Percentiles rank a stretch among this genome's conserved stretches.
Conservation (phyloP, 1,284 basidiomycete species). For the Ustilago crameri region DNA sequence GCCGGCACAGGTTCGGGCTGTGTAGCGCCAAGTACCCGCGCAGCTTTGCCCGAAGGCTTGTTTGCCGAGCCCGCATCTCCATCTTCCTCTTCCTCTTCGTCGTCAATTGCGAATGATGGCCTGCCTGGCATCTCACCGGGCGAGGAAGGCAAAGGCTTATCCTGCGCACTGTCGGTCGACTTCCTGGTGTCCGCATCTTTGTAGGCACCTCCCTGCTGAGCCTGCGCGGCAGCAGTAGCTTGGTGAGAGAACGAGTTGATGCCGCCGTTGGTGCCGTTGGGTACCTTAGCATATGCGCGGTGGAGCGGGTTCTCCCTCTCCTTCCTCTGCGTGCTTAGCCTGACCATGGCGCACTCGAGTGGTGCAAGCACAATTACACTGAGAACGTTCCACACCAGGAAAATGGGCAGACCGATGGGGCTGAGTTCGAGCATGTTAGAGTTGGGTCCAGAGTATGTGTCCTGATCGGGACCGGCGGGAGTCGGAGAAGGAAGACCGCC, state of each 20-base stretch:
- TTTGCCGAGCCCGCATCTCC: slow-evolving; percentile 13
- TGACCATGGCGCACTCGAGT: slow-evolving; percentile 63
- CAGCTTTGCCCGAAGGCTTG: slow-evolving; percentile 10
- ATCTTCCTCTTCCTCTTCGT: slow-evolving; percentile 55
- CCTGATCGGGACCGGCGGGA: slow-evolving; percentile 46
- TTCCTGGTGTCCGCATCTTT: slow-evolving; percentile 25
- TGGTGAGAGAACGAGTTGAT: slow-evolving; percentile 60
- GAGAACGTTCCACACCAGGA: slow-evolving; percentile 55
- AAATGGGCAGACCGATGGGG: slow-evolving; percentile 53
- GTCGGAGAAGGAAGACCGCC: slow-evolving; percentile 44
- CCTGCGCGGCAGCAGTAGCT: slow-evolving; percentile 44
- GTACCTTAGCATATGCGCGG: slow-evolving; percentile 55
- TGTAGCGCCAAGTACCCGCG: slow-evolving; percentile 23
- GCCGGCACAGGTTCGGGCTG: not conserved
- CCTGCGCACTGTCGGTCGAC: slow-evolving; percentile 27
- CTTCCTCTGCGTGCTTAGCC: slow-evolving; percentile 61
- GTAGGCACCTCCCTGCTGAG: slow-evolving; percentile 40
- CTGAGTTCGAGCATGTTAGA: slow-evolving; percentile 50
- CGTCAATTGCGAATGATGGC: slow-evolving; percentile 60
- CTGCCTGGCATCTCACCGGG: slow-evolving; percentile 39
- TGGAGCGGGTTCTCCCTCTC: slow-evolving; percentile 63
- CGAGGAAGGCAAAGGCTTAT: slow-evolving; percentile 44
- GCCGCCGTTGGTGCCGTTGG: slow-evolving; percentile 11
- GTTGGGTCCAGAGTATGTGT: slow-evolving; percentile 55
- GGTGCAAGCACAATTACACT: slow-evolving; percentile 57